Conservation (phyloP, 768 basidiomycete species). For the Boletus patriciae region DNA sequence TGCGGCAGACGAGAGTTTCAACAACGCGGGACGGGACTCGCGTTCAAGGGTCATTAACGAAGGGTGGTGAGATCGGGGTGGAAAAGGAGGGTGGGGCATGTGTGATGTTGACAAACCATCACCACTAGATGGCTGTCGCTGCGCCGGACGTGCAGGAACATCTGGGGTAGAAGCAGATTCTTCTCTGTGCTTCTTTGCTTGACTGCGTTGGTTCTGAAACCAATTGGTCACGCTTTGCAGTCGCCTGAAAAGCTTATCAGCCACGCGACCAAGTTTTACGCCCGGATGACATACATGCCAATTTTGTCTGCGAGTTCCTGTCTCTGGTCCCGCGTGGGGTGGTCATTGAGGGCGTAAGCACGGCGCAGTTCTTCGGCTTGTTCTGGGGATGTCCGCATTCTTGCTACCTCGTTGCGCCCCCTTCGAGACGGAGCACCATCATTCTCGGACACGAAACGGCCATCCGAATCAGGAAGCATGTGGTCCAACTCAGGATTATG, state of each 20-base stretch:
- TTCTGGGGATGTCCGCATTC: slow-evolving; percentile 59
- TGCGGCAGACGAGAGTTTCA: slow-evolving; percentile 14
- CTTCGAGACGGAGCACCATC: slow-evolving; percentile 34
- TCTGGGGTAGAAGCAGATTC: slow-evolving; percentile 38
- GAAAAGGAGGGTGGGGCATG: slow-evolving; percentile 14
- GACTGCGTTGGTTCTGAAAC: slow-evolving; percentile 85
- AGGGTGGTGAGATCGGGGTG: slow-evolving; percentile 33
- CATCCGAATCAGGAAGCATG: slow-evolving; percentile 50
- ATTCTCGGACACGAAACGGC: slow-evolving; percentile 55
- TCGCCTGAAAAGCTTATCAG: slow-evolving; percentile 53
- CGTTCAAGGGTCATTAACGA: slow-evolving; percentile 28
- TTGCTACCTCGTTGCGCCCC: slow-evolving; percentile 36
- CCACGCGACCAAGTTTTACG: slow-evolving; percentile 14
- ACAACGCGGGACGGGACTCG: slow-evolving; percentile 13
- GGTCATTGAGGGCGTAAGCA: slow-evolving; percentile 61
- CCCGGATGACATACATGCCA: slow-evolving; percentile 62
- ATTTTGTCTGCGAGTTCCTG: slow-evolving; percentile 65
- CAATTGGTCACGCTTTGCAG: slow-evolving; percentile 81
- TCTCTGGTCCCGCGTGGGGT: slow-evolving; percentile 67
- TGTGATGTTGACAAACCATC: slow-evolving; percentile 12
- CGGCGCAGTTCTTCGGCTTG: slow-evolving; percentile 71
- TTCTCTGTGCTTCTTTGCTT: slow-evolving; percentile 69
- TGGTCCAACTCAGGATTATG: slow-evolving; percentile 48
- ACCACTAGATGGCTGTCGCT: slow-evolving; percentile 17
- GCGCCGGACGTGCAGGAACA: slow-evolving; percentile 5